These are phyloP conservation scores for Stephanodiscus minutulus DNA, from an alignment of 108 stramenopile genomes.

Conservation along the genomic window DNA sequence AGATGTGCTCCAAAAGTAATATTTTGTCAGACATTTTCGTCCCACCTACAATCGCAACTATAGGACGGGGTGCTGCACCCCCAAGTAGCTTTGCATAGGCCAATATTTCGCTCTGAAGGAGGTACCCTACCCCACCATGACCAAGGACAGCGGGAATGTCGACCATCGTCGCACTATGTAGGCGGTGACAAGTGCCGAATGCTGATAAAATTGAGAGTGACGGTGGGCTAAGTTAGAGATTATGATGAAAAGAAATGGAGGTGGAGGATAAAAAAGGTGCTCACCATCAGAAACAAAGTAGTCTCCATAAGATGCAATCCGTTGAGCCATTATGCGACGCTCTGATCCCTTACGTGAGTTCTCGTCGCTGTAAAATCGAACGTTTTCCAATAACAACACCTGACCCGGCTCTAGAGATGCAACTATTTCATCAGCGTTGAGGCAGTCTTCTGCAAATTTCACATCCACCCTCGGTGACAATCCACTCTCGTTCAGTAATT, in stretches of 20 bases:
- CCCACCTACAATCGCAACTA: constrained; percentile 93
- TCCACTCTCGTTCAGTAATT: constrained; percentile 65
- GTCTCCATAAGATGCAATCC: constrained; percentile 71
- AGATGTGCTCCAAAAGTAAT: constrained; percentile 86
- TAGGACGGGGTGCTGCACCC: constrained; percentile 59
- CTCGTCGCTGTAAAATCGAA: constrained; percentile 94
- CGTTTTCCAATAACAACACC: constrained; percentile 91
- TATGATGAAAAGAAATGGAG: neutral
- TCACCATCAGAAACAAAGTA: constrained; percentile 87
- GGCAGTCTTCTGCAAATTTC: constrained; percentile 71
- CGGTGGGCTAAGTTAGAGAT: neutral
- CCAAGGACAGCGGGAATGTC: constrained; percentile 62
- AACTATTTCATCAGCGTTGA: constrained; percentile 53
- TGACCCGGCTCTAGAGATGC: constrained; percentile 55
- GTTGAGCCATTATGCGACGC: constrained; percentile 28
- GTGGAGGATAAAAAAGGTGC: neutral
- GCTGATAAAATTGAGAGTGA: constrained; percentile 40
- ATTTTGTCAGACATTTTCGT: constrained; percentile 99
- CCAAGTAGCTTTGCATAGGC: constrained; percentile 82
- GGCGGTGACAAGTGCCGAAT: constrained; percentile 99
- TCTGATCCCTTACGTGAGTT: constrained; percentile 34
- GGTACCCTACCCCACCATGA: constrained; percentile 60
- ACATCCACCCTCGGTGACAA: constrained; percentile 48
- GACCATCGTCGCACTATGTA: constrained; percentile 62
- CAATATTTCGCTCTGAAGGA: constrained; percentile 82